Conservation (phyloP, 257 asterid species). For the Gardenia jasminoides region DNA sequence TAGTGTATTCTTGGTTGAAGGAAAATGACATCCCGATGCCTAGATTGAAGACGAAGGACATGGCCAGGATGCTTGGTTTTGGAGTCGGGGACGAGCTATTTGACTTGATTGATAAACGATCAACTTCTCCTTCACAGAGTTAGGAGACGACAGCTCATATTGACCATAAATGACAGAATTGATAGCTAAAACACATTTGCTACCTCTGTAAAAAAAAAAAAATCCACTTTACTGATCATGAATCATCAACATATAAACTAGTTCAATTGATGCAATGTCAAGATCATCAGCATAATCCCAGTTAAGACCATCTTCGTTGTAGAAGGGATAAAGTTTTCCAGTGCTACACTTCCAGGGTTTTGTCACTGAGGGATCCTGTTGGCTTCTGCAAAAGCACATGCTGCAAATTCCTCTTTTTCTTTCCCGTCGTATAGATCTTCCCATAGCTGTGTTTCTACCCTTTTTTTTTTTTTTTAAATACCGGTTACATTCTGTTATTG, state of each 20-base stretch:
- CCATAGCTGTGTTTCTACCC: not conserved
- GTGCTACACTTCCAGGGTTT: not conserved
- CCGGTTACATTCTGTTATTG: too few species aligned
- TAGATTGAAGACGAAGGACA: constrained; percentile 71
- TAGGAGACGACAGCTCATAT: not conserved
- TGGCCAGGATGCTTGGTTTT: constrained; percentile 91
- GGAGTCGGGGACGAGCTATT: constrained; percentile 87
- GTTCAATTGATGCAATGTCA: not conserved
- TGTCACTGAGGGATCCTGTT: not conserved
- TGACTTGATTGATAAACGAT: constrained; percentile 55
- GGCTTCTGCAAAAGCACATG: not conserved
- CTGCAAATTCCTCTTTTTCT: not conserved
- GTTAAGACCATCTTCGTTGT: not conserved
- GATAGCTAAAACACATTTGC: not conserved
- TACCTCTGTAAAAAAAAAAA: not conserved
- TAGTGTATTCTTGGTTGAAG: constrained; percentile 73
- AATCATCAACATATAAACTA: not conserved
- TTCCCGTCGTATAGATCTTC: not conserved
- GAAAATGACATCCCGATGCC: constrained; percentile 54
- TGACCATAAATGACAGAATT: not conserved
- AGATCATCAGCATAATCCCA: not conserved
- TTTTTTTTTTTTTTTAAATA: too few species aligned
- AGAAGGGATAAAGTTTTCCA: not conserved
- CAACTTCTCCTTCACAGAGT: constrained; percentile 6
- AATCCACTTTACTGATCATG: not conserved